Evolutionary conservation across 1,139 yeast species (phyloP), one percentile per base, ranked within the genome.

Genomic region (Zygotorulaspora mrakii): DNA sequence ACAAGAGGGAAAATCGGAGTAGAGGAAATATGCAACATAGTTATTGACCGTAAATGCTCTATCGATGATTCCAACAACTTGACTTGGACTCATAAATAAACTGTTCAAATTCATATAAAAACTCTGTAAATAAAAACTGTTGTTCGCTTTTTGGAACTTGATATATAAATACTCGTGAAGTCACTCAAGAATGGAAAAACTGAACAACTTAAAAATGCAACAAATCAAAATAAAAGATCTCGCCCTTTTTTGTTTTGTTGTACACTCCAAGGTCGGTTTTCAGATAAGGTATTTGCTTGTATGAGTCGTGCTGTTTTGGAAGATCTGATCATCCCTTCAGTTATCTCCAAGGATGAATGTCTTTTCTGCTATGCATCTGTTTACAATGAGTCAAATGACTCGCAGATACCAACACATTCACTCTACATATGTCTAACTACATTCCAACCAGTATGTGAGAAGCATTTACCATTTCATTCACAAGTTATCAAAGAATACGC

Each of bases 1-100:
- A 69, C 75, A 66, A 56, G 69, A 52, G 66, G 70, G 48, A 84
- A 82, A 65, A 64, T 74, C 35, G 95, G 95, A 30, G 77, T 81
- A 26, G 73, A 70, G 32, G 69, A 45, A 16, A 37, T 57, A 14
- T 52, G 52, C 29, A 37, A 46, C 13, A 40, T 47, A 39, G 46
- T 60, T 11, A 43, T 56, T 31, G 52, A 53, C 38, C 57, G 61
- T 43, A 54, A 56, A 35, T 57, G 56, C 28, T 22, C 34, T 14
- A 21, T 25, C 16, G 34, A 40, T 25, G 43, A 35, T 7, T 20
- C 43, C 4, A 22, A 29, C 22, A 27, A 25, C 17, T 13, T 43
- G 11, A 26, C 16, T 7, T 40, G 40, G 39, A 40, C 32, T 10
- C 22, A 40, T 7, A 27, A 12, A 20, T 31, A 9, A 17, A 10